Conservation (phyloP, 345 rosid genomes). For the Microcos paniculata region DNA sequence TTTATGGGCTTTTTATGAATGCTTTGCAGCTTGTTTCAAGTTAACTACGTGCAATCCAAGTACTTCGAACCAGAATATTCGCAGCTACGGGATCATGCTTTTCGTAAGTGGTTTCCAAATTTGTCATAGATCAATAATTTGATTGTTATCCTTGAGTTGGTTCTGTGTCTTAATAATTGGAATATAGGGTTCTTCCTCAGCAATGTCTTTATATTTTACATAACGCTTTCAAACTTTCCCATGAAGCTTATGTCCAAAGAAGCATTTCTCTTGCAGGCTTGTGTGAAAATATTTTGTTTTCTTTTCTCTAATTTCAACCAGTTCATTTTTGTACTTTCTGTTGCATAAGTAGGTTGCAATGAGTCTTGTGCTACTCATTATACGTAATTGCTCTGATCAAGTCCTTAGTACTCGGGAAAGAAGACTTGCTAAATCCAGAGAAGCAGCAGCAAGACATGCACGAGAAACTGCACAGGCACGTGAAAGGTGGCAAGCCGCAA, state of each 20-base stretch:
- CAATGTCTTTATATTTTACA: neutral
- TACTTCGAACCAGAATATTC: slow-evolving; percentile 68
- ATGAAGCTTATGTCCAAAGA: neutral
- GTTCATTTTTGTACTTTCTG: slow-evolving; percentile 7
- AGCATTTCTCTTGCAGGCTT: neutral
- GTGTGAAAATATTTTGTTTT: neutral
- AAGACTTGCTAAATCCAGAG: slow-evolving; percentile 57
- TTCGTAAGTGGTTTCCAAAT: slow-evolving; percentile 55
- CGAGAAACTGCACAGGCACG: slow-evolving; percentile 89
- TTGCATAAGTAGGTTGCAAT: slow-evolving; percentile 49
- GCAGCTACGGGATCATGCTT: slow-evolving; percentile 74
- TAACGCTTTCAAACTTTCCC: neutral
- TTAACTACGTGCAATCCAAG: slow-evolving; percentile 68
- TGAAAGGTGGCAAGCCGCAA: slow-evolving; percentile 80
- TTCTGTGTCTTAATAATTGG: neutral
- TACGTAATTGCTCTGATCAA: slow-evolving; percentile 74
- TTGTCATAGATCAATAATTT: slow-evolving; percentile 1
- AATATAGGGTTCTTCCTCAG: neutral
- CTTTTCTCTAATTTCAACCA: neutral
- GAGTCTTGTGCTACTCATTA: slow-evolving; percentile 49
- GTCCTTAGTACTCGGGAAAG: slow-evolving; percentile 60
- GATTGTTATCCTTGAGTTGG: neutral
- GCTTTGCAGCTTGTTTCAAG: slow-evolving; percentile 71
- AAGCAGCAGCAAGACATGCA: slow-evolving; percentile 79
- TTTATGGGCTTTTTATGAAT: neutral